Base-by-base conservation (phyloP, 345 rosid species). In the Salix viminalis region DNA sequence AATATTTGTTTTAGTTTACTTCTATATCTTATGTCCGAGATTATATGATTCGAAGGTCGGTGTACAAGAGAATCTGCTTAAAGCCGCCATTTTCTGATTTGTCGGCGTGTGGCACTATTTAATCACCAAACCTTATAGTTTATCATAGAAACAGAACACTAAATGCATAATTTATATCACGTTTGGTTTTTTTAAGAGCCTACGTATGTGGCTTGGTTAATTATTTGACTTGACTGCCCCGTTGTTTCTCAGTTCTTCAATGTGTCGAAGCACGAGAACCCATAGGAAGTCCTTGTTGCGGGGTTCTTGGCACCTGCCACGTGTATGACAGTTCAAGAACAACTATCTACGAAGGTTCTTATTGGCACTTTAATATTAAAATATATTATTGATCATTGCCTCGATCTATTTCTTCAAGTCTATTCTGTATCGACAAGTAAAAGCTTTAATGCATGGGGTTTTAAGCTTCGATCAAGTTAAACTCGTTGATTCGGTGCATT, bases 81-180 rank as follows among this genome's bases (percentile, higher is more conserved):
- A 81, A 85, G n/a, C 90, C 84, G 86, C 74, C 89, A 56, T 79
- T 81, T 82, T 82, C 77, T 69, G 83, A 80, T 79, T 84, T 85
- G 89, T 86, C 90, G 87, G 90, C 87, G 67, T 75, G 56, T 74
- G 75, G 48, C 73, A 74, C 46, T 65, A 68, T 56, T 76, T 21
- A 42, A 58, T 68, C 10, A 18, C 56, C 6, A 1, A 19, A 39
- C 21, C 60, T 1, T 24, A 73, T 62, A 14, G 56, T 62, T 73
- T 60, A 6, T 15, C 13, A n/a, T 2, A n/a, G 32, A 37, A n/a
- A 39, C 34, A 23, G 42, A 24, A 39, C 9, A 16, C 75, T 23
- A 26, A n/a, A 54, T 18, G 15, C 24, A 24, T 19, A 67, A 19
- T 76, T 42, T 32, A 44, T 65, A 56, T 7, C 62, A 78, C 81